These are phyloP conservation scores for Heliocybe sulcata DNA, from an alignment of 1,284 basidiomycete genomes.

Conservation along the genomic window DNA sequence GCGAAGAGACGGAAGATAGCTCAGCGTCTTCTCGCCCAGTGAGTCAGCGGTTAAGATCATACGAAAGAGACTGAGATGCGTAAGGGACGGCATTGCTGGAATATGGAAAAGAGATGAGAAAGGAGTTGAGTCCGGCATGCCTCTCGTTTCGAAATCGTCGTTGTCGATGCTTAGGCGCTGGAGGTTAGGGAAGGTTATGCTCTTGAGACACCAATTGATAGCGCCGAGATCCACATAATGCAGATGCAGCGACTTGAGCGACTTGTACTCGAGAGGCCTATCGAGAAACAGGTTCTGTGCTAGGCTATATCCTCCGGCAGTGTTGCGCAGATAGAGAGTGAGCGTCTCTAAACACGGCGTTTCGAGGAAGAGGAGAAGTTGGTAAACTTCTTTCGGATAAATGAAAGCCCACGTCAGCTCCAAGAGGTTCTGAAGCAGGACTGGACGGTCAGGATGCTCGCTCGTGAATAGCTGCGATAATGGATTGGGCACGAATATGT, in stretches of 20 bases:
- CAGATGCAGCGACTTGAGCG: not conserved
- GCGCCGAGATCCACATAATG: not conserved
- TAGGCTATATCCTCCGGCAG: not conserved
- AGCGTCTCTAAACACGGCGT: not conserved
- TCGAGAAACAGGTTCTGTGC: not conserved
- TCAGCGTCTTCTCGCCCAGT: not conserved
- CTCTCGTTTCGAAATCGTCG: not conserved
- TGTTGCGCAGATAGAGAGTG: not conserved
- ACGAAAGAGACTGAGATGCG: not conserved
- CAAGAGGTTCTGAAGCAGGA: not conserved
- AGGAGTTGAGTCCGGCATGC: not conserved
- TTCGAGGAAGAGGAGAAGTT: not conserved
- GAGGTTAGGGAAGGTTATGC: not conserved
- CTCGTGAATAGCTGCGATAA: not conserved
- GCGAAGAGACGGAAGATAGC: not conserved
- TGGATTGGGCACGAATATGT: not conserved
- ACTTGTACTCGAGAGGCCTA: not conserved
- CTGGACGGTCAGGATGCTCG: not conserved
- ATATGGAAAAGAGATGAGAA: not conserved
- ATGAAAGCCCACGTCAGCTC: not conserved
- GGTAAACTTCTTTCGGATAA: not conserved
- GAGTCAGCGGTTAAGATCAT: not conserved
- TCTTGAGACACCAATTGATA: not conserved
- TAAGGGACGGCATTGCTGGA: not conserved
- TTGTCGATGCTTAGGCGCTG: not conserved